These are phyloP conservation scores for Neocucurbitaria cava DNA, from an alignment of 2,329 filamentous ascomycete species.

Conservation along the genomic window DNA sequence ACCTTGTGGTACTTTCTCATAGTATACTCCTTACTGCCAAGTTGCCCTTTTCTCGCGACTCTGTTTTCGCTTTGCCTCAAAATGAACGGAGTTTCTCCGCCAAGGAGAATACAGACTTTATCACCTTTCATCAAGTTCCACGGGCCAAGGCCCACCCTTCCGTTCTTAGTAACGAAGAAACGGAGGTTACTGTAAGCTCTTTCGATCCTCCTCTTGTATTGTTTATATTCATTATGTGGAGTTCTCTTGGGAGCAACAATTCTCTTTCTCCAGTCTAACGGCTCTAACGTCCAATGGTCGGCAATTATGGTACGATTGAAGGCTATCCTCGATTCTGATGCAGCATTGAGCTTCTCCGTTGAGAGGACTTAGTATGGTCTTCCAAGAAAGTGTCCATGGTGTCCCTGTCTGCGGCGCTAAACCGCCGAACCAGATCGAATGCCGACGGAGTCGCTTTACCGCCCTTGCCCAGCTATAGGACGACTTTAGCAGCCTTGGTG, in stretches of 20 bases:
- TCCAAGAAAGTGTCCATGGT: not conserved
- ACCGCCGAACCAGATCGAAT: not conserved
- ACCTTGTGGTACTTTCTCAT: slow-evolving; percentile 1
- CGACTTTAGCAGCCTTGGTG: slow-evolving; percentile 1
- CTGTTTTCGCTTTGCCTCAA: not conserved
- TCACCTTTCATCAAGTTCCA: slow-evolving; percentile 8
- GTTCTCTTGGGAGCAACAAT: not conserved
- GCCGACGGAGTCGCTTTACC: not conserved
- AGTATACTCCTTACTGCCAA: not conserved
- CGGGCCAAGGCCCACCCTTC: slow-evolving; percentile 8
- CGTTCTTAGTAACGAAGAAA: slow-evolving; percentile 8
- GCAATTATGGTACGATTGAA: slow-evolving; percentile 9
- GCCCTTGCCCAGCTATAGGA: slow-evolving; percentile 15
- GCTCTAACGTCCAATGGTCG: slow-evolving; percentile 1
- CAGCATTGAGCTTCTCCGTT: not conserved
- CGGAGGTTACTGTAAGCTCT: slow-evolving; percentile 3
- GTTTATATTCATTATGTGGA: not conserved
- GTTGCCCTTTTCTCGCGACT: not conserved
- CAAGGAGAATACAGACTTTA: slow-evolving; percentile 5
- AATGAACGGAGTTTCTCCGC: slow-evolving; percentile 8
- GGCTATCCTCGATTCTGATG: not conserved
- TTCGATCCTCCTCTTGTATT: not conserved
- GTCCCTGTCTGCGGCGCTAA: not conserved
- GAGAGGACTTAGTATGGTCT: not conserved
- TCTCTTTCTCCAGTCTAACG: slow-evolving; percentile 4